Evolutionary conservation across 2,329 filamentous ascomycete genomes (phyloP), one percentile per base, ranked within the genome.

Genomic region (Ophiostoma populinum): DNA sequence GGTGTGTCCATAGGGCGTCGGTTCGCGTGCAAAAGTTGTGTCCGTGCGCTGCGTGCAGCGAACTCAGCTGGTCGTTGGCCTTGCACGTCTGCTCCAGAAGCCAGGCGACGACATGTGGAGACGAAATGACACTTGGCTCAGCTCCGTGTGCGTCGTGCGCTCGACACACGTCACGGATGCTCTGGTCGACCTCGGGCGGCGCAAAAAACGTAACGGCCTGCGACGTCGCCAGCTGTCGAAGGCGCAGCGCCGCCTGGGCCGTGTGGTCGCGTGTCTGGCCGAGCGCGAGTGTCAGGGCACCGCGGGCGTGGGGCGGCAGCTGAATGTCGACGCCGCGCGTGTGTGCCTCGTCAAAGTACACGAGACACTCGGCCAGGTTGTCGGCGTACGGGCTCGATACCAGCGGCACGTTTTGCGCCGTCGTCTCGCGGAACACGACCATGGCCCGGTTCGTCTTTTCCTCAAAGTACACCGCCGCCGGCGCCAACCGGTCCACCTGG

Each of bases 181-280:
- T 73, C 19, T 70, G 65, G 22, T 75, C 59, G 0, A 77, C 71
- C 45, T 78, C 72, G 0, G 64, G 66, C 0, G 72, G 69, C 0
- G 65, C 61, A 15, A 71, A 60, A 32, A 75, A 67, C 7, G 53
- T 51, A 0, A 78, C 48, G 0, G 64, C 65, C 37, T 79, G 72
- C 0, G 65, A 66, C 0, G 59, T 55, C 0, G 52, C 54, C 0
- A 80, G 54, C 30, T 76, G 65, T 2, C 75, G 59, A 1, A 80
- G 50, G 39, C 75, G 55, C 73, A 80, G 79, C 0, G 73, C 71
- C 35, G 73, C 66, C 60, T 78, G 71, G 0, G 74, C 68, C 0
- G 65, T 62, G 7, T 67, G 59, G 37, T 76, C 72, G 39, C 77
- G 76, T 0, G 66, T 72, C 35, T 70, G 62, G 2, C 62, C 58